Evolutionary conservation across 2,329 filamentous ascomycete genomes (phyloP), one percentile per base, ranked within the genome.

Genomic region (Penicillium hesseltinei): DNA sequence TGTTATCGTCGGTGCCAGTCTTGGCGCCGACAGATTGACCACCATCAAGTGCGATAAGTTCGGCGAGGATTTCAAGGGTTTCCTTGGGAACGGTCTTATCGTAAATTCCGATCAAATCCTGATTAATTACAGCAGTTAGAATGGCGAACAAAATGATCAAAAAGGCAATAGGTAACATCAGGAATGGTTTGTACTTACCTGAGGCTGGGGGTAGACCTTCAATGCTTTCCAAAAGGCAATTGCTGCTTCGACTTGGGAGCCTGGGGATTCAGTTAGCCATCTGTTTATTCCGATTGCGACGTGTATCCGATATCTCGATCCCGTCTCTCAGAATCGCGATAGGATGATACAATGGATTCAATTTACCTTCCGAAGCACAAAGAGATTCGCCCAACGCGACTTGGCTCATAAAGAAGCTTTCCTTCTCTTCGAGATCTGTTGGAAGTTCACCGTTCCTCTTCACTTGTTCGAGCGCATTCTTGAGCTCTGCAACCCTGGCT

Each of bases 11-110:
- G 54, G 66, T 64, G 58, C 66, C 59, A 36, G 59, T 10, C 38
- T 51, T 58, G 46, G 61, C 59, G 60, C 66, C 58, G 35, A 71
- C 73, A 46, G 73, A 75, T n/a, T 71, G 67, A 53, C 80, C 57
- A 42, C 56, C 85, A 79, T 97, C 94, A 76, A 92, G 86, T 63
- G 92, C 93, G 71, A 99, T 96, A 91, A 99, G 97, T 80, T 97
- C 91, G 65, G 94, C 94, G 62, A 99, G 87, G 69, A 97, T 88
- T 76, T 99, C 93, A 68, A 99, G 87, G 69, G 97, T 90, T 62
- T 92, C 92, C 89, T 97, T 97, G 68, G 93, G 89, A 45, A 97
- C 92, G 33, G 94, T 97, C 85, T 96, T 96, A 78, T 99, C 94
- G 78, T 99, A 99, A 77, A 99, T 96, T 70, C 85, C 85, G 75